phyloP scores from a whole-genome alignment of 345 rosid genomes.

The Lenwebbia sp. region DNA sequence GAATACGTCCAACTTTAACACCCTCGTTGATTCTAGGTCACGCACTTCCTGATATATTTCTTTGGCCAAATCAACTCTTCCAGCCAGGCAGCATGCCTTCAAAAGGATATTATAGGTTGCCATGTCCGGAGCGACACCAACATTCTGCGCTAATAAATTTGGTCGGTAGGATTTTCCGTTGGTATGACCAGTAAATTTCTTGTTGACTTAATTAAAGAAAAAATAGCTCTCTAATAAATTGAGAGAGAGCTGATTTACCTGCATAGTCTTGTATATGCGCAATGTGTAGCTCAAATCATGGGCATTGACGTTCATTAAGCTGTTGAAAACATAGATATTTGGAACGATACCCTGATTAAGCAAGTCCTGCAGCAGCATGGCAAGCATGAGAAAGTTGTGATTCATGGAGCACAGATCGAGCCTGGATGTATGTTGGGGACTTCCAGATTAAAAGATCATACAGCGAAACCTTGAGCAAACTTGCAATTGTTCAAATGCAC shows the following conservation, averaged over 20 bases:
- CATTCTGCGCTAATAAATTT: constrained; percentile 35
- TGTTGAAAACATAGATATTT: constrained; percentile 74
- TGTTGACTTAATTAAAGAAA: background rate
- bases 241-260: constrained; percentile 31
- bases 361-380: constrained; percentile 51
- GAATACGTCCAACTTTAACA: constrained; percentile 66
- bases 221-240: background rate
- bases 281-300: constrained; percentile 63
- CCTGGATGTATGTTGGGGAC: background rate
- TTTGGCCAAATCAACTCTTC: constrained; percentile 76
- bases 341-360: constrained; percentile 45
- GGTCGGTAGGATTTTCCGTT: background rate
- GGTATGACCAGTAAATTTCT: background rate
- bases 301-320: constrained; percentile 90
- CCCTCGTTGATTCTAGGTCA: constrained; percentile 55
- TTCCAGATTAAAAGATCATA: background rate
- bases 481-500: background rate
- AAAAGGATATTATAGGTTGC: constrained; percentile 82
- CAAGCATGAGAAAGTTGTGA: background rate
- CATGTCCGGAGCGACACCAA: constrained; percentile 57
- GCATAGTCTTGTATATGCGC: constrained; percentile 59
- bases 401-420: background rate
- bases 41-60: constrained; percentile 65
- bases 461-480: background rate
- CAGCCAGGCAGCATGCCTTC: constrained; percentile 84